Evolutionary conservation across 2,329 filamentous ascomycete genomes (phyloP).

Genomic region (Exserohilum turcica): DNA sequence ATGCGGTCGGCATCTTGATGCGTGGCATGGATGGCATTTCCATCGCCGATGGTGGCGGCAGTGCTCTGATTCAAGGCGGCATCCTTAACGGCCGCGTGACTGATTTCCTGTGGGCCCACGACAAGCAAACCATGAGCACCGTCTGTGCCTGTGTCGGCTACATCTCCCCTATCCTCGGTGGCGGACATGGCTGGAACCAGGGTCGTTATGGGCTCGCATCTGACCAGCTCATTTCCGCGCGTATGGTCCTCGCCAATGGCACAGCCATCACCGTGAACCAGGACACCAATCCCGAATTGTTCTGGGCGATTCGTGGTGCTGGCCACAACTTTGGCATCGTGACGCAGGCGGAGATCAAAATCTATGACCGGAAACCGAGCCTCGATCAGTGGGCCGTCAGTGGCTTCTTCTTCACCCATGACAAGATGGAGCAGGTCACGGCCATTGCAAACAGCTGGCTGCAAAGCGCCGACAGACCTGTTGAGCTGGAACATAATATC

Average conservation of each 20-base stretch:
- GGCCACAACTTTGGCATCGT: constrained; percentile 45
- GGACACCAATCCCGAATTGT: constrained; percentile 46
- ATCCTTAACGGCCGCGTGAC: constrained; percentile 33
- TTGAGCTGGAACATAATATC: constrained; percentile 23
- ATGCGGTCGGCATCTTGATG: constrained; percentile 42
- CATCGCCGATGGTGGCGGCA: constrained; percentile 26
- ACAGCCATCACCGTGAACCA: constrained; percentile 38
- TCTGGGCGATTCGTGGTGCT: constrained; percentile 46
- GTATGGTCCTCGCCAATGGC: constrained; percentile 49
- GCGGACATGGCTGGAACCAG: constrained; percentile 62
- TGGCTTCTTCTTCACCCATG: constrained; percentile 22
- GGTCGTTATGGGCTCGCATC: constrained; percentile 50
- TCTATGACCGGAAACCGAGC: constrained; percentile 19
- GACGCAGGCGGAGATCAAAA: constrained; percentile 24
- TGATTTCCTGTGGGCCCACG: constrained; percentile 29
- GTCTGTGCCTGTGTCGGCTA: constrained; percentile 52
- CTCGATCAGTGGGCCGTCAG: constrained; percentile 19
- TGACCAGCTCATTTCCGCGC: constrained; percentile 31
- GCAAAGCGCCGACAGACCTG: constrained; percentile 3
- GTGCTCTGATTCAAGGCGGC: constrained; percentile 34
- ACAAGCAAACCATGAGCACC: constrained; percentile 31
- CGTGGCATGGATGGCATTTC: constrained; percentile 29
- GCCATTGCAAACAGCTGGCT: constrained; percentile 23
- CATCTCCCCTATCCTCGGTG: constrained; percentile 61
- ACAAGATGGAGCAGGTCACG: constrained; percentile 24